These are phyloP conservation scores for Solanum sejunctum DNA, from an alignment of 257 asterid species.

Conservation along the genomic window DNA sequence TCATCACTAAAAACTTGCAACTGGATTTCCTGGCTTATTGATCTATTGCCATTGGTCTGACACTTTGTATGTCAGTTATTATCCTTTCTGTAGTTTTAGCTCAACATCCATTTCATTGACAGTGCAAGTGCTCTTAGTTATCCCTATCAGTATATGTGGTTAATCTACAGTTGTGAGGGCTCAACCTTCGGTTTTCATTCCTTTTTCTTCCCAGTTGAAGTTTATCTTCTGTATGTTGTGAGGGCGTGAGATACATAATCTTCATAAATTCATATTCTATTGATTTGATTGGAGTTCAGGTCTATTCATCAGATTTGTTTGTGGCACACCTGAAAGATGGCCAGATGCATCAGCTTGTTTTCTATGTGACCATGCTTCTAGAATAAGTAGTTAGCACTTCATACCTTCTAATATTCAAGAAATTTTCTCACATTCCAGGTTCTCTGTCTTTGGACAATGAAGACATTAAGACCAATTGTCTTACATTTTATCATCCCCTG, in stretches of 20 bases:
- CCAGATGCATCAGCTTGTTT: not conserved
- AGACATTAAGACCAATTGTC: not conserved
- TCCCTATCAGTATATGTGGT: not conserved
- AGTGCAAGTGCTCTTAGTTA: not conserved
- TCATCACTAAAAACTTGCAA: not conserved
- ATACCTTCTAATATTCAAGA: not conserved
- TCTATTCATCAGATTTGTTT: not conserved
- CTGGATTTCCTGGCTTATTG: not conserved
- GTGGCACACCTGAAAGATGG: not conserved
- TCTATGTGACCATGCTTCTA: not conserved
- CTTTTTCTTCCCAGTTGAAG: not conserved
- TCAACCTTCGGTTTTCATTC: not conserved
- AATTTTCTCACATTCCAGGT: not conserved
- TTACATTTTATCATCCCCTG: not conserved
- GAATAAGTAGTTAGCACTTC: not conserved
- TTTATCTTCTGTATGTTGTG: not conserved
- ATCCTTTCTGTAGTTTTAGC: not conserved
- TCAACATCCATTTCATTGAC: not conserved
- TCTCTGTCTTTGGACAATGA: not conserved
- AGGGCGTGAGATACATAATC: not conserved
- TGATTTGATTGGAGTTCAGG: not conserved
- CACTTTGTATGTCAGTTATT: not conserved
- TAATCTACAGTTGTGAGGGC: not conserved
- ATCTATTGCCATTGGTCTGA: not conserved
- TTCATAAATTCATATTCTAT: not conserved